Evolutionary conservation across 78 protist species (phyloP).

Genomic region (Protostelium mycophagum): DNA sequence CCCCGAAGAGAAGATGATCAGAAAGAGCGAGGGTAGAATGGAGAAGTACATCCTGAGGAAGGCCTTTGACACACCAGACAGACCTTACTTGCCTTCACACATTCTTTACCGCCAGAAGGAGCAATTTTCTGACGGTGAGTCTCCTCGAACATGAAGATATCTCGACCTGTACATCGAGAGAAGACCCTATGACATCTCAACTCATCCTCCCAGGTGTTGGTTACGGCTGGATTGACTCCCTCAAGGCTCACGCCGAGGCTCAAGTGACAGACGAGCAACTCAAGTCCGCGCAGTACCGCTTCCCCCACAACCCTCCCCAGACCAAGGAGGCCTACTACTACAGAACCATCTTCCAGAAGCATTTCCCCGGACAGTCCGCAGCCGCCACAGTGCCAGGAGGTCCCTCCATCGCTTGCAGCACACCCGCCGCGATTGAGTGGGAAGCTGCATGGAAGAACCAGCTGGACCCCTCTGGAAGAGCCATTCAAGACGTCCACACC

Average conservation of each 20-base stretch:
- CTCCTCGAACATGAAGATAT: not conserved
- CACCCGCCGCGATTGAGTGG: slow-evolving; percentile 72
- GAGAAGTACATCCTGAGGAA: slow-evolving; percentile 79
- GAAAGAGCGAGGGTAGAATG: slow-evolving; percentile 44
- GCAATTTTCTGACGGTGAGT: slow-evolving; percentile 46
- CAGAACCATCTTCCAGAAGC: slow-evolving; percentile 62
- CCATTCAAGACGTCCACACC: slow-evolving; percentile 25
- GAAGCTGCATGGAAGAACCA: slow-evolving; percentile 27
- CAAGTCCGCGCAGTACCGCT: slow-evolving; percentile 32
- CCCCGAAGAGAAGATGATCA: slow-evolving; percentile 64
- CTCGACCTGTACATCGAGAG: too few relatives aligned
- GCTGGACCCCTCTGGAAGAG: slow-evolving; percentile 26
- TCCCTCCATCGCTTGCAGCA: slow-evolving; percentile 68
- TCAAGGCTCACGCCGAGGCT: slow-evolving; percentile 65
- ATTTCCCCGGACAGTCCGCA: slow-evolving; percentile 23
- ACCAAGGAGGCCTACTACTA: slow-evolving; percentile 90
- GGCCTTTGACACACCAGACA: slow-evolving; percentile 73
- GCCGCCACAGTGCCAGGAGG: slow-evolving; percentile 70
- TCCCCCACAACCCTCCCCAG: slow-evolving; percentile 82
- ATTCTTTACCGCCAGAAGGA: slow-evolving; percentile 92
- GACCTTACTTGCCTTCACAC: slow-evolving; percentile 75
- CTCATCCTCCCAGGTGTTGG: slow-evolving; percentile 85
- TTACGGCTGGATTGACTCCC: slow-evolving; percentile 85
- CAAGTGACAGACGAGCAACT: slow-evolving; percentile 57
- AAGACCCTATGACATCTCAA: not conserved